phyloP scores from a whole-genome alignment of 2,329 filamentous ascomycete genomes.

The Ilyonectria robusta region DNA sequence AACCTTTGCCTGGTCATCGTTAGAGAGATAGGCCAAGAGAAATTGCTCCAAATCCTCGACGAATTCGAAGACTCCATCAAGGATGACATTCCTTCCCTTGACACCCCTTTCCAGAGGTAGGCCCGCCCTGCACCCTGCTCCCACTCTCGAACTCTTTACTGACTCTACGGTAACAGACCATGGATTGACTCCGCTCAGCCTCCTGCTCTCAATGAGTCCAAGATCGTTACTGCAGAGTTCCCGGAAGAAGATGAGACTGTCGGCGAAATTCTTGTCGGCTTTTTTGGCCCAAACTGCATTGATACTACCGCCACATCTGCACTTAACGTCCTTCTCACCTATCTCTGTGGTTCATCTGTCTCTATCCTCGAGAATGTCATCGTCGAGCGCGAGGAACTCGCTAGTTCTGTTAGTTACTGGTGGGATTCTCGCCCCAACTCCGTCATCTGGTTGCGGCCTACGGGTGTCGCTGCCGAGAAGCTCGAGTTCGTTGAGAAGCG shows the following conservation, averaged over 20 bases:
- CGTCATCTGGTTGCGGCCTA: too few species aligned
- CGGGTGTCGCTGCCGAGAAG: too few species aligned
- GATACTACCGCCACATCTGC: too few species aligned
- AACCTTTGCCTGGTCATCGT: slow-evolving; percentile 93
- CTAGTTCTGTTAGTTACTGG: too few species aligned
- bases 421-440: too few species aligned
- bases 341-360: too few species aligned
- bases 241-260: slow-evolving; percentile 96
- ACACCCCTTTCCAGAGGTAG: slow-evolving; percentile 80
- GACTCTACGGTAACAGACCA: slow-evolving; percentile 62
- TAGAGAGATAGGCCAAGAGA: slow-evolving; percentile 88
- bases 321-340: too few species aligned
- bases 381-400: too few species aligned
- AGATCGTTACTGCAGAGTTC: slow-evolving; percentile 87
- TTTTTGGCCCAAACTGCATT: slow-evolving; percentile 89
- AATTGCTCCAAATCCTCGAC: slow-evolving; percentile 86
- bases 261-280: slow-evolving; percentile 88
- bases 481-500: too few species aligned
- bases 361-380: too few species aligned
- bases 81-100: slow-evolving; percentile 81
- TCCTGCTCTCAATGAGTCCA: slow-evolving; percentile 78
- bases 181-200: slow-evolving; percentile 92
- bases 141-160: neutral
- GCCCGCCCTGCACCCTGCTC: neutral
- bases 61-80: slow-evolving; percentile 90